These are phyloP conservation scores for Thymus mandschuricus DNA, from an alignment of 257 asterid genomes.

Conservation along the genomic window DNA sequence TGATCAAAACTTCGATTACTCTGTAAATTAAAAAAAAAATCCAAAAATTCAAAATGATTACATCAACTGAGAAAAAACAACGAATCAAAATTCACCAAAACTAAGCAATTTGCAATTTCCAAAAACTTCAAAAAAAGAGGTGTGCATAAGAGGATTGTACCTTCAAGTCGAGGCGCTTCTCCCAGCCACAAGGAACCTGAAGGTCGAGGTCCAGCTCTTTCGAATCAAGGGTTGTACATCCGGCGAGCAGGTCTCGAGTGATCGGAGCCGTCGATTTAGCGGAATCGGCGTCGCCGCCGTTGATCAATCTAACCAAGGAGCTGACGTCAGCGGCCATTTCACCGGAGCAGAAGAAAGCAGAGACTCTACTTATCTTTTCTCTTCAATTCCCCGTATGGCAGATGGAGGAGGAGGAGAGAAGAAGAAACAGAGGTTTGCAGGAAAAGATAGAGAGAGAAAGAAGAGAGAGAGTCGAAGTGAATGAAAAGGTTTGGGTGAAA, in stretches of 20 bases:
- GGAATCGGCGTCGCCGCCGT: conserved; percentile 55
- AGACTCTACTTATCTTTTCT: not conserved
- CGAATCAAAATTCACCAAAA: not conserved
- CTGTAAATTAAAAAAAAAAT: not conserved
- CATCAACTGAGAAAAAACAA: not conserved
- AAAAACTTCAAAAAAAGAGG: not conserved
- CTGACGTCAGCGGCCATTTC: conserved; percentile 94
- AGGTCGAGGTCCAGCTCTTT: conserved; percentile 89
- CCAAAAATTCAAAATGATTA: not conserved
- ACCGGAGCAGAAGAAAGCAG: not conserved
- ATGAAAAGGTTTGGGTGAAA: conserved; percentile 32
- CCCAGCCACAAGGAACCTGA: conserved; percentile 96
- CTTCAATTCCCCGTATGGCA: conserved; percentile 3
- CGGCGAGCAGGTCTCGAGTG: conserved; percentile 85
- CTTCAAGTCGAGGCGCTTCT: conserved; percentile 84
- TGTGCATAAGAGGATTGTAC: conserved; percentile 34
- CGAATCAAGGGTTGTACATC: conserved; percentile 59
- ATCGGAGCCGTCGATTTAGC: conserved; percentile 63
- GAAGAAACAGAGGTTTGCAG: not conserved
- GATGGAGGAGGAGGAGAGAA: conserved; percentile 10
- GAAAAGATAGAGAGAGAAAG: not conserved
- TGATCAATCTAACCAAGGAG: conserved; percentile 59
- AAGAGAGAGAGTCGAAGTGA: conserved; percentile 20
- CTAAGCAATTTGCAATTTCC: too few relatives aligned
- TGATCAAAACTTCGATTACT: conserved; percentile 10